Evolutionary conservation across 176 grass and related monocot genomes (phyloP), one percentile per base, ranked within the genome.

Genomic region (Coix lacrymajobi): DNA sequence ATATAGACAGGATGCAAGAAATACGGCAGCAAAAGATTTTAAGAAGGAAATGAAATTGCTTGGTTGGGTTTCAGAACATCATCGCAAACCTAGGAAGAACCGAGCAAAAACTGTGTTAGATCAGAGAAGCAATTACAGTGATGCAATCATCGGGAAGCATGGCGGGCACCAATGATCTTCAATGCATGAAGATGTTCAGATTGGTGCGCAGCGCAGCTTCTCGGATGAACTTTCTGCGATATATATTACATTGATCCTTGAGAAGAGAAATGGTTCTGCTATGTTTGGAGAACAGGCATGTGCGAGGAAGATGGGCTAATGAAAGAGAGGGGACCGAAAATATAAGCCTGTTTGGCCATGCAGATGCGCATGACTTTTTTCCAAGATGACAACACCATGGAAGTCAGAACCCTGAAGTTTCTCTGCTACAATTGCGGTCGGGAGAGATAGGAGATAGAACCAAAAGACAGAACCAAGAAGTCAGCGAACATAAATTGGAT

Each of bases 81-180:
- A 54, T 16, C 40, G 37, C 75, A 66, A 70, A 78, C 16, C 51
- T 63, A 60, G 12, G 24, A 63, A 45, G 60, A 78, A 90, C 32
- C 5, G 29, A 78, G 40, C 83, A 86, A 86, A 60, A 77, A 66
- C 52, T 51, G 32, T 71, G 77, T 22, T 54, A 62, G 56, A 60
- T 25, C 10, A 26, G 13, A 73, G 73, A 86, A 90, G 58, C 32
- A 75, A 83, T 87, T 90, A 90, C 88, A 48, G 49, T 60, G 60
- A 87, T 68, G 88, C 48, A 83, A 81, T 85, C 74, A 37, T 65
- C 73, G 0, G 75, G 39, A 57, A 90, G 73, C 84, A 90, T 90
- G 16, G 26, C 40, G 30, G 39, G 56, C 39, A 41, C 20, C 57
- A 39, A 25, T 20, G 26, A 66, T 83, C 79, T 85, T 65, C 67